A percentile compares a stretch with the other conserved stretches of the same genome.
These are phyloP conservation scores for Penicillium coprophilum DNA, from an alignment of 495 filamentous ascomycete species.

Conservation along the genomic window DNA sequence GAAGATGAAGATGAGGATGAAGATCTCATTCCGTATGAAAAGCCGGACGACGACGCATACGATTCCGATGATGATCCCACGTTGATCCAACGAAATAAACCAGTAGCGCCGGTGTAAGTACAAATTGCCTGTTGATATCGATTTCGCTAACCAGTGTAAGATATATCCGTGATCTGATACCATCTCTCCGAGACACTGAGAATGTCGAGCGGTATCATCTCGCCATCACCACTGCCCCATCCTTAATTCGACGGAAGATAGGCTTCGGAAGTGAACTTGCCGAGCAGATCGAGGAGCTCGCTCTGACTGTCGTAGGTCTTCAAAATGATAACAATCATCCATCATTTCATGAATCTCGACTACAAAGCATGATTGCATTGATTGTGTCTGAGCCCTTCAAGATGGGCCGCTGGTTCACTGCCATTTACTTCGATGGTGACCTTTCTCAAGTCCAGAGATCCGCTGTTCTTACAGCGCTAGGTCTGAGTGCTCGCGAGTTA, in stretches of 20 bases:
- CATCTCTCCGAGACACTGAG: slow-evolving; percentile 75
- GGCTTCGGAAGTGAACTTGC: slow-evolving; percentile 83
- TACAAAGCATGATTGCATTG: slow-evolving; percentile 82
- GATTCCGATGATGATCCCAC: slow-evolving; percentile 94
- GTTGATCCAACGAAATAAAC: slow-evolving; percentile 75
- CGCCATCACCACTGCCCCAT: slow-evolving; percentile 70
- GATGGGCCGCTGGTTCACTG: slow-evolving; percentile 81
- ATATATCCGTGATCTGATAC: slow-evolving; percentile 85
- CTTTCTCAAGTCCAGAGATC: slow-evolving; percentile 82
- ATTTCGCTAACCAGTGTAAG: slow-evolving; percentile 35
- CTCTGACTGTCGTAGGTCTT: slow-evolving; percentile 69
- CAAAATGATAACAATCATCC: slow-evolving; percentile 64
- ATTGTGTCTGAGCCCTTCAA: slow-evolving; percentile 70
- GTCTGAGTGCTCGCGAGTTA: slow-evolving; percentile 82
- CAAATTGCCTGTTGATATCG: neutral
- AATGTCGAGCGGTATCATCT: slow-evolving; percentile 81
- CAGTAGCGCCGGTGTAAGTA: slow-evolving; percentile 75
- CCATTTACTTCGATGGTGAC: slow-evolving; percentile 87
- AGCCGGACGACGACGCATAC: slow-evolving; percentile 88
- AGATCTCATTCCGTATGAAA: slow-evolving; percentile 77
- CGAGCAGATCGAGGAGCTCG: slow-evolving; percentile 80
- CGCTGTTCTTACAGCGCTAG: slow-evolving; percentile 75
- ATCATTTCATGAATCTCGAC: slow-evolving; percentile 68
- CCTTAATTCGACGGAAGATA: slow-evolving; percentile 83
- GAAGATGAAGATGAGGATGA: slow-evolving; percentile 62